A percentile compares a stretch with the other conserved stretches of the same genome.
These are phyloP conservation scores for Lonicera japonica DNA, from an alignment of 129 eudicot genomes.

Conservation along the genomic window DNA sequence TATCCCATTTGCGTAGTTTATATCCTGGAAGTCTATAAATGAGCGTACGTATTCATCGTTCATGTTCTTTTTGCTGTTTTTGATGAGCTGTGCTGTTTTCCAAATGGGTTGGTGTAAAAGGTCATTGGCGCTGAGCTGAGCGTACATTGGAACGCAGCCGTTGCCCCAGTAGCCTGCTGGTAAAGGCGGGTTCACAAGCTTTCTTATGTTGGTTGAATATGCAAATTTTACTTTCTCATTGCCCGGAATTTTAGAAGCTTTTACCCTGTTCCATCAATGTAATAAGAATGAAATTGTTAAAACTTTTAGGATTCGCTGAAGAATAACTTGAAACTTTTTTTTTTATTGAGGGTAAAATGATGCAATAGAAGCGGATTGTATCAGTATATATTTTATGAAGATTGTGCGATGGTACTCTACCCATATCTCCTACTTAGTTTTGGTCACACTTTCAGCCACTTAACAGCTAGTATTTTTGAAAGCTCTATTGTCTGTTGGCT, in stretches of 20 bases:
- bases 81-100: slow-evolving; percentile 56
- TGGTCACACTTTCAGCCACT: too few species aligned
- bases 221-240: slow-evolving; percentile 58
- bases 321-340: too few species aligned
- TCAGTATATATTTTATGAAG: too few species aligned
- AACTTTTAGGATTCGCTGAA: too few species aligned
- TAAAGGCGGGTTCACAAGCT: slow-evolving; percentile 54
- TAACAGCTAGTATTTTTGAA: too few species aligned
- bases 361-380: too few species aligned
- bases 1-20: slow-evolving; percentile 52
- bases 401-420: too few species aligned
- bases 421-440: too few species aligned
- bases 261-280: slow-evolving; percentile 51
- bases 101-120: slow-evolving; percentile 58
- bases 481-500: too few species aligned
- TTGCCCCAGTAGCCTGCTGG: slow-evolving; percentile 85
- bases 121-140: slow-evolving; percentile 37
- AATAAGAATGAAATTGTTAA: too few species aligned
- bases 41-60: slow-evolving; percentile 61
- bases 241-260: slow-evolving; percentile 36
- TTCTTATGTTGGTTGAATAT: slow-evolving; percentile 59
- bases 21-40: slow-evolving; percentile 60
- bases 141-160: slow-evolving; percentile 77
- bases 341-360: too few species aligned
- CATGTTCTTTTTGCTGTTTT: slow-evolving; percentile 57